phyloP scores from a whole-genome alignment of 2,329 filamentous ascomycete species.

The Cordyceps fumosorosea region DNA sequence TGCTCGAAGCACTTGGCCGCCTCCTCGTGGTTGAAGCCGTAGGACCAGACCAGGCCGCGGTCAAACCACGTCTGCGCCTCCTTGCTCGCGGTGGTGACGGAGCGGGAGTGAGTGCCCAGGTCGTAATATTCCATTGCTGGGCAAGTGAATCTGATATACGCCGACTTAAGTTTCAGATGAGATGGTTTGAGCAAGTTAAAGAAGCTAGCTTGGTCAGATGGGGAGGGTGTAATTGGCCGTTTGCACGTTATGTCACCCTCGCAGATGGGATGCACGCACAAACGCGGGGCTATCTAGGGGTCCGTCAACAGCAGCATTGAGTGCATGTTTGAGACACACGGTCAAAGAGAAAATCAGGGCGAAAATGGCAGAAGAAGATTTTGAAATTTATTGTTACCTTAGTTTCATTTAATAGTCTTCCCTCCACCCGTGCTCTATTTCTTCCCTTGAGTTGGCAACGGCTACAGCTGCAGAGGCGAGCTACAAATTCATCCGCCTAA shows the following conservation, averaged over 20 bases:
- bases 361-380: too few relatives aligned
- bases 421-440: too few relatives aligned
- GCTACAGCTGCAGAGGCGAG: too few relatives aligned
- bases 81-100: constrained; percentile 44
- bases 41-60: constrained; percentile 66
- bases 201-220: background rate
- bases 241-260: background rate
- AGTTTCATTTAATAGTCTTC: too few relatives aligned
- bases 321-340: too few relatives aligned
- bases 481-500: too few relatives aligned
- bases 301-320: too few relatives aligned
- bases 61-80: constrained; percentile 62
- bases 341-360: too few relatives aligned
- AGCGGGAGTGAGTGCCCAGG: constrained; percentile 52
- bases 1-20: constrained; percentile 56
- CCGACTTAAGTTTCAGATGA: background rate
- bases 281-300: too few relatives aligned
- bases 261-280: too few relatives aligned
- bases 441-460: too few relatives aligned
- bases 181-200: background rate
- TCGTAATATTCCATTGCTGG: constrained; percentile 42
- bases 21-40: constrained; percentile 72
- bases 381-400: too few relatives aligned
- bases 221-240: background rate
- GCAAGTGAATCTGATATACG: background rate